Evolutionary conservation across 2,329 filamentous ascomycete genomes (phyloP), one percentile per base, ranked within the genome.

Genomic region (Ceratocystis huliohia): DNA sequence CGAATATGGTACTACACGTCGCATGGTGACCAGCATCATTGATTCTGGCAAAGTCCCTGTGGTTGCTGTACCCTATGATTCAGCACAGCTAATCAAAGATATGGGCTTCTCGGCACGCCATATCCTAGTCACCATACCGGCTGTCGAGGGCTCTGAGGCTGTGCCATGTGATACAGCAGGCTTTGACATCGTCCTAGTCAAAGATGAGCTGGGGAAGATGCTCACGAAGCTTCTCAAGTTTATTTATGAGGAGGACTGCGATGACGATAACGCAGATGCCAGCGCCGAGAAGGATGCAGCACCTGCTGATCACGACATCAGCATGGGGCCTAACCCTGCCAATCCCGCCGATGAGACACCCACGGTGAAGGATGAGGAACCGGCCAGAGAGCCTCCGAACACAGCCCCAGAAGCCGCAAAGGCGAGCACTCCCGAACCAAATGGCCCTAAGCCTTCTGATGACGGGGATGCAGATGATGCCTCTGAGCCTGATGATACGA

Each of bases 41-140:
- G 80, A 82, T 59, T 72, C 76, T 7, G 82, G 81, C 50, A 86
- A 86, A 72, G 82, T 92, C 37, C 80, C 84, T 1, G 70, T 86
- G 2, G 77, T 85, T 69, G 76, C 65, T 30, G 45, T 65, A 5
- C 46, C 56, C 50, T 65, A 64, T 45, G 20, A n/a, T 6, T 65
- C 22, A 20, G 30, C 61, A 5, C 79, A 83, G 71, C 81, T 82
- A 71, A 79, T 82, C 68, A 83, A 81, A 69, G 82, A 84, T 67
- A 80, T 81, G 71, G 80, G 77, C 61, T 85, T 82, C 66, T 72
- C 77, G 33, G 83, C 82, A 1, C 80, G 83, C 5, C 81, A 80
- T 69, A 73, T 86, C 64, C 79, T 84, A 68, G 71, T 87, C 68
- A 75, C 76, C 41, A 78, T 81, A 1, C 74, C 81, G 20, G 71